These are phyloP conservation scores for Pittosporum tobira DNA, from an alignment of 129 eudicot genomes.

Conservation along the genomic window DNA sequence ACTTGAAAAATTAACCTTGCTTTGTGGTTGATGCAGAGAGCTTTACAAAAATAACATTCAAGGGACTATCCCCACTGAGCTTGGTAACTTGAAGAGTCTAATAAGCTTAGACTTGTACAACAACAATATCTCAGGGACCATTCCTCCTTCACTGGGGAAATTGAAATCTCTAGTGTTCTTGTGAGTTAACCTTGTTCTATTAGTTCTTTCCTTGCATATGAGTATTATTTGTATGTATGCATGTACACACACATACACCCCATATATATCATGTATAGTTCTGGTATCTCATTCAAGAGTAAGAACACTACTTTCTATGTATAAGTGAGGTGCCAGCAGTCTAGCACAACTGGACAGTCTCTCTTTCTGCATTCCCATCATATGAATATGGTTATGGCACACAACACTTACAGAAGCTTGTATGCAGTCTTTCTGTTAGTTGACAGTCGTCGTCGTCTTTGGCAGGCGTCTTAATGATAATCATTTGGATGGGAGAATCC, in stretches of 20 bases:
- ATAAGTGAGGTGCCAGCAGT: no score
- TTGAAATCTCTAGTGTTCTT: constrained; percentile 79
- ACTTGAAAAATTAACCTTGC: constrained; percentile 4
- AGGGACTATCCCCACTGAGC: constrained; percentile 50
- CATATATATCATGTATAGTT: no score
- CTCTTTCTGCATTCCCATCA: no score
- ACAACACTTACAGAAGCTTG: no score
- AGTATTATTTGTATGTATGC: no score
- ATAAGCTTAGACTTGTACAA: constrained; percentile 57
- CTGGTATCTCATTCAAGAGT: background rate
- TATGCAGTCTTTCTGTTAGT: background rate
- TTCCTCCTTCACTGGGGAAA: constrained; percentile 65
- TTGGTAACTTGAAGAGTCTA: constrained; percentile 51
- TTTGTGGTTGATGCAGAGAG: constrained; percentile 34
- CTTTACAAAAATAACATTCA: constrained; percentile 59
- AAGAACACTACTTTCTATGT: no score
- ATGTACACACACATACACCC: no score
- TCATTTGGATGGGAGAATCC: constrained; percentile 60
- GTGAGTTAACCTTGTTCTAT: constrained; percentile 36
- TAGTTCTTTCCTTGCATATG: no score
- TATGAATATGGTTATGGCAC: background rate
- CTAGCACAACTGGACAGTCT: no score
- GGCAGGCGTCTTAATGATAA: constrained; percentile 87
- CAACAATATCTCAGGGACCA: constrained; percentile 55
- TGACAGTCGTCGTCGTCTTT: constrained; percentile 16